Evolutionary conservation across 225 moss, liverwort and hornwort species (phyloP).

Genomic region (Asterella californica): DNA sequence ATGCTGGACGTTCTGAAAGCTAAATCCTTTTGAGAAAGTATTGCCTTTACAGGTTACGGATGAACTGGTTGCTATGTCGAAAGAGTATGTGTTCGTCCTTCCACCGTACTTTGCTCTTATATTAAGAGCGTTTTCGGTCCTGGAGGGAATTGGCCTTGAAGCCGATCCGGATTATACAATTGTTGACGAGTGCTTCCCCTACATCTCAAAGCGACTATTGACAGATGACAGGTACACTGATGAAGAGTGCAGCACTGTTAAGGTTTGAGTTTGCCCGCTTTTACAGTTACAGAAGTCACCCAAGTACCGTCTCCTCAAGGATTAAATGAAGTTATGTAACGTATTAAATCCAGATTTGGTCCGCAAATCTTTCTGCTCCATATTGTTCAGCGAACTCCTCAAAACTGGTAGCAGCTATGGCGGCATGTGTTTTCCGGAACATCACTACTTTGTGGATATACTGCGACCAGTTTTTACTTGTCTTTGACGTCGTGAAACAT

Average conservation of each 20-base stretch:
- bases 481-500: background rate
- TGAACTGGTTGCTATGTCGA: slow-evolving; percentile 73
- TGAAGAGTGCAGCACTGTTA: background rate
- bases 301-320: no score
- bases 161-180: slow-evolving; percentile 88
- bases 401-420: no score
- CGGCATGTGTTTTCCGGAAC: background rate
- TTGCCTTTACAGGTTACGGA: slow-evolving; percentile 53
- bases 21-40: background rate
- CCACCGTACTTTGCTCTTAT: slow-evolving; percentile 89
- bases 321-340: background rate
- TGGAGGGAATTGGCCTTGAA: slow-evolving; percentile 87
- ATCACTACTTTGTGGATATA: background rate
- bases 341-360: background rate
- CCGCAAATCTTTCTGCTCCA: background rate
- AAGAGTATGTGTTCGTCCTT: slow-evolving; percentile 88
- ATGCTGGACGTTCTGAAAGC: background rate
- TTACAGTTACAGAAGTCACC: background rate
- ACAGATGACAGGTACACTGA: slow-evolving; percentile 76
- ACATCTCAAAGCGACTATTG: slow-evolving; percentile 76
- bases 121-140: slow-evolving; percentile 81
- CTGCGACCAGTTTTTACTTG: background rate
- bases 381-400: background rate
- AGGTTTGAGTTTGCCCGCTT: background rate
- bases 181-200: slow-evolving; percentile 82